A percentile compares a stretch with the other conserved stretches of the same genome.
These are phyloP conservation scores for Pythium vanterpoolii DNA, from an alignment of 352 stramenopile genomes.

Conservation along the genomic window DNA sequence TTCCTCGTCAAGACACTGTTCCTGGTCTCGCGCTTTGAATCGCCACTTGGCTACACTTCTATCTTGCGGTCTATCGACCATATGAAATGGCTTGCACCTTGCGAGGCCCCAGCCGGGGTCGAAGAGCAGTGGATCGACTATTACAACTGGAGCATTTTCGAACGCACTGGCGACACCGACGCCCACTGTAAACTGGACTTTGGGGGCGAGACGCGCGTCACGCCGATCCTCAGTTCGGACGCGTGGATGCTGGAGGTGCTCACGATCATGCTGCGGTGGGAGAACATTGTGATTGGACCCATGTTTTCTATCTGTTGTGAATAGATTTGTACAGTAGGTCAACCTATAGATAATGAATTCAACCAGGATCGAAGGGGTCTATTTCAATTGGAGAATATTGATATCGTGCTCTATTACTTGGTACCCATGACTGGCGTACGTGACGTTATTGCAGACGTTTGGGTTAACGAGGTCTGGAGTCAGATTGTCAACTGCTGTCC, in stretches of 20 bases:
- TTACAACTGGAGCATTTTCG: conserved; percentile 21
- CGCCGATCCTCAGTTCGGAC: conserved; percentile 1
- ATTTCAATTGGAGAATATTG: too few species aligned
- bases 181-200: conserved; percentile 16
- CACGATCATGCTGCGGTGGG: conserved; percentile 17
- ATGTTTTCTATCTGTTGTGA: conserved; percentile 17
- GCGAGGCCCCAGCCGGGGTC: conserved; percentile 2
- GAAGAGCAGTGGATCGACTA: conserved; percentile 18
- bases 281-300: conserved; percentile 11
- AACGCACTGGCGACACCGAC: not conserved
- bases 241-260: conserved; percentile 25
- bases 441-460: too few species aligned
- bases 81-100: not conserved
- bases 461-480: too few species aligned
- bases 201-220: conserved; percentile 10
- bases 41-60: not conserved
- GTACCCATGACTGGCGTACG: too few species aligned
- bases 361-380: too few species aligned
- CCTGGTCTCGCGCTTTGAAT: conserved; percentile 14
- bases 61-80: conserved; percentile 17
- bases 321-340: not conserved
- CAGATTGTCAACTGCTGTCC: too few species aligned
- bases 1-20: conserved; percentile 20
- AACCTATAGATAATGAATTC: not conserved
- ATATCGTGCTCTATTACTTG: too few species aligned